Base-by-base conservation (phyloP, 1,139 yeast species). In the Pneumocystis carinii region DNA sequence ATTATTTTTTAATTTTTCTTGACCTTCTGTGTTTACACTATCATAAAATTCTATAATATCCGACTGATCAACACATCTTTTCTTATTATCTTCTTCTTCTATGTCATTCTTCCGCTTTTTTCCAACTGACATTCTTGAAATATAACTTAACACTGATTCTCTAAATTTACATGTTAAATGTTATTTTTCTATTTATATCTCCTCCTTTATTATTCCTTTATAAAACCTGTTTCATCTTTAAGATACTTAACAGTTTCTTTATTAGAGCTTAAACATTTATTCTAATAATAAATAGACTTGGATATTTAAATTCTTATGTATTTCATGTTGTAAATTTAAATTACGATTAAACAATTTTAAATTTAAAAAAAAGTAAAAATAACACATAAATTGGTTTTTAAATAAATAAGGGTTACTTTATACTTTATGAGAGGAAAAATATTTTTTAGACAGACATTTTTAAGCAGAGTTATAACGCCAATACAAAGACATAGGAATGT, bases 1-100 rank as follows among this genome's bases (percentile, higher is more conserved):
- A 42, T 79, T 74, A 14, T 75, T 72, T 1, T 75, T 72, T 56
- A 78, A 67, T 63, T 68, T 67, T 59, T 72, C 71, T 63, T 69
- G 70, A 53, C 72, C 69, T 27, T 69, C 59, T 55, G 59, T 59
- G 17, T 27, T 57, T 19, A 39, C 14, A 57, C 32, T 27, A 24
- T 48, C n/a, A 48, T 48, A n/a, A 48, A 24, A 48, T 24, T 7
- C 55, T 24, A 1, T 6, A 48, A 19, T 14, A 24, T 48, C 32
- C 3, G 55, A 48, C 55, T 29, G 27, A 48, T 24, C 4, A 24
- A 24, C 32, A 24, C 55, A 48, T 48, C 55, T 48, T 48, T 48
- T 48, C 27, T 48, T 48, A 12, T 48, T 48, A 12, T 48, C 27
- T 5, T 12, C 27, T 3, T 48, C 32, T n/a, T 48, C 27, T 8